These are phyloP conservation scores for Syncephalastrum racemosum DNA, from an alignment of 371 early-diverging fungal genomes.

Conservation along the genomic window DNA sequence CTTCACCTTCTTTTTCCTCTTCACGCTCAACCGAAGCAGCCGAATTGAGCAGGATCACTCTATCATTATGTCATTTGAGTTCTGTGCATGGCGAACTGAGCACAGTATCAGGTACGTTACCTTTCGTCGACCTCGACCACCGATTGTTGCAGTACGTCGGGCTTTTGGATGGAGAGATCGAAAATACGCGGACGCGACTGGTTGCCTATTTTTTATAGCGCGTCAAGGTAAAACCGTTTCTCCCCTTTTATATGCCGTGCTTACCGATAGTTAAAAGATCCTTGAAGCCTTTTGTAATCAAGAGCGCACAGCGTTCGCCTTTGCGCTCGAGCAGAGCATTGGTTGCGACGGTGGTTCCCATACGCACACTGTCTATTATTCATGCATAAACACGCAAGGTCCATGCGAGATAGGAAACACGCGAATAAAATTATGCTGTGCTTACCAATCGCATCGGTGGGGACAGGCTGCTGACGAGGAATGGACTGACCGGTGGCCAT, in stretches of 20 bases:
- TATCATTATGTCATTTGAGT: slow-evolving; percentile 12
- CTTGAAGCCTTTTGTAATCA: slow-evolving; percentile 92
- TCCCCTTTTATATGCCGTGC: background rate
- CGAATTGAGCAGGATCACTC: slow-evolving; percentile 77
- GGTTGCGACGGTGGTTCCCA: slow-evolving; percentile 98
- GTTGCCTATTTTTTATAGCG: slow-evolving; percentile 64
- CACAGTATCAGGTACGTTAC: slow-evolving; percentile 35
- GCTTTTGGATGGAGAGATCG: slow-evolving; percentile 80
- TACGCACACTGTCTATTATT: slow-evolving; percentile 76
- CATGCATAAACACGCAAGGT: background rate
- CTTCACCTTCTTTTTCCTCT: slow-evolving; percentile 23
- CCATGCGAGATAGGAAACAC: background rate
- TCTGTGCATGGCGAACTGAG: background rate
- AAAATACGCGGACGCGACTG: slow-evolving; percentile 94
- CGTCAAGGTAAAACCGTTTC: background rate
- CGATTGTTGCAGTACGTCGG: slow-evolving; percentile 81
- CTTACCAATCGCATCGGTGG: slow-evolving; percentile 72
- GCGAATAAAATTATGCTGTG: background rate
- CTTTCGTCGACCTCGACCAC: slow-evolving; percentile 92
- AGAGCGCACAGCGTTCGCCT: slow-evolving; percentile 84
- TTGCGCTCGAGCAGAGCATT: slow-evolving; percentile 91
- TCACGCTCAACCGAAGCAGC: slow-evolving; percentile 56
- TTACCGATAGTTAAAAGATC: slow-evolving; percentile 67
- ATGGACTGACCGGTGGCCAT: slow-evolving; percentile 71
- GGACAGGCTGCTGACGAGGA: slow-evolving; percentile 72